Percentiles rank a stretch among this genome's conserved stretches.
phyloP scores from a whole-genome alignment of 1,139 yeast species.

The Blastobotrys persicus region DNA sequence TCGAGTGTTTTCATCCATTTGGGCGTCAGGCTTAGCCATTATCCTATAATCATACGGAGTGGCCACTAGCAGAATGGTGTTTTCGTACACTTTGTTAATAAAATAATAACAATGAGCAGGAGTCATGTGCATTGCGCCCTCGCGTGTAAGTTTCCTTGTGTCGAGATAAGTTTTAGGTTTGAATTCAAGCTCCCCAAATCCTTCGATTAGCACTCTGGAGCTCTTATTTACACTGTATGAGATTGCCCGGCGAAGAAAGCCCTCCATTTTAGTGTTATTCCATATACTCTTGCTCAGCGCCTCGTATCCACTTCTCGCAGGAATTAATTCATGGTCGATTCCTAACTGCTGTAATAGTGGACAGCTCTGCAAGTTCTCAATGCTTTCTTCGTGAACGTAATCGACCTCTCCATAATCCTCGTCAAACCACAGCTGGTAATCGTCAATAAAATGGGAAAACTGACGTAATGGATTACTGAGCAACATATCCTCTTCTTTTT shows the following conservation, averaged over 20 bases:
- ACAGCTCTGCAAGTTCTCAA: not conserved
- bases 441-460: conserved; percentile 3
- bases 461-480: not conserved
- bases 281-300: conserved; percentile 1
- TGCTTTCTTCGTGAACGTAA: not conserved
- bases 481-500: not conserved
- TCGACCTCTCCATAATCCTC: conserved; percentile 3
- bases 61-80: conserved; percentile 1
- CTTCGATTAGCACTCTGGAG: conserved; percentile 1
- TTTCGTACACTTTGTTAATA: not conserved
- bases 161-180: conserved; percentile 3
- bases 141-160: not conserved
- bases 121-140: not conserved
- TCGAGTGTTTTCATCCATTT: conserved; percentile 2
- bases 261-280: conserved; percentile 1
- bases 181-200: conserved; percentile 3
- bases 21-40: not conserved
- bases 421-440: conserved; percentile 9
- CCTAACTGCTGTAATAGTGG: not conserved
- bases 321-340: not conserved
- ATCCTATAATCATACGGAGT: conserved; percentile 2
- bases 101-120: conserved; percentile 5
- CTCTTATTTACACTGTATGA: not conserved
- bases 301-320: not conserved
- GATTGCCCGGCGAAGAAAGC: conserved; percentile 1